phyloP scores from a whole-genome alignment of 2,329 filamentous ascomycete species.

The Hymenoscyphus repandus region DNA sequence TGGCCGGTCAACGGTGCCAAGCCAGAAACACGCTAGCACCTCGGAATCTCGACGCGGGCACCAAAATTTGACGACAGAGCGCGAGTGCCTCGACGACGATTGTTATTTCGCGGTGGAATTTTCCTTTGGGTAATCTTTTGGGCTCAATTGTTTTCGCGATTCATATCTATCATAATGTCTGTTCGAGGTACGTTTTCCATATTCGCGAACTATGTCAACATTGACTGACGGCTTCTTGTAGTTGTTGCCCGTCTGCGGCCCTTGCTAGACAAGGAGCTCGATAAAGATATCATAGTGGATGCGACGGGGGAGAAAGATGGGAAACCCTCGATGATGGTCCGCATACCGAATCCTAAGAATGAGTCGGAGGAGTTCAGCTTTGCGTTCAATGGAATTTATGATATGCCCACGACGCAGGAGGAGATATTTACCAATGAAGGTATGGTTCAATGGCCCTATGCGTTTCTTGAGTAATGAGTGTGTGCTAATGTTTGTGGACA shows the following conservation, averaged over 20 bases:
- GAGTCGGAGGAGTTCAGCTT: constrained; percentile 88
- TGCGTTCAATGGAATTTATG: constrained; percentile 91
- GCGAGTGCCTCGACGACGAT: constrained; percentile 14
- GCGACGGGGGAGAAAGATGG: constrained; percentile 58
- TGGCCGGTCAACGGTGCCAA: not conserved
- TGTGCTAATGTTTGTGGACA: constrained; percentile 34
- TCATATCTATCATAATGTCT: constrained; percentile 19
- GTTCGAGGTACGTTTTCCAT: constrained; percentile 21
- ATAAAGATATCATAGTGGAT: constrained; percentile 80
- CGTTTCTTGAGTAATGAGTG: too few species aligned
- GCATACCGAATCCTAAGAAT: constrained; percentile 93
- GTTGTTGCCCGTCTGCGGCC: constrained; percentile 90
- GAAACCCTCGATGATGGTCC: constrained; percentile 63
- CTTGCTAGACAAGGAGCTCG: constrained; percentile 76
- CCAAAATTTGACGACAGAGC: constrained; percentile 4
- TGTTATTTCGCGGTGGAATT: not conserved
- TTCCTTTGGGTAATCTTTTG: constrained; percentile 12
- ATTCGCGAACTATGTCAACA: not conserved
- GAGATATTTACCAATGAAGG: constrained; percentile 81
- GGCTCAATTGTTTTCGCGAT: constrained; percentile 8
- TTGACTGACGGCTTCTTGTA: constrained; percentile 54
- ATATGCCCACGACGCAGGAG: constrained; percentile 73
- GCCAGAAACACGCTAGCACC: not conserved
- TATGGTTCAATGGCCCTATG: not conserved
- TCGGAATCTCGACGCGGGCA: not conserved